These are phyloP conservation scores for Iris pallida DNA, from an alignment of 116 monocot genomes.

Conservation along the genomic window DNA sequence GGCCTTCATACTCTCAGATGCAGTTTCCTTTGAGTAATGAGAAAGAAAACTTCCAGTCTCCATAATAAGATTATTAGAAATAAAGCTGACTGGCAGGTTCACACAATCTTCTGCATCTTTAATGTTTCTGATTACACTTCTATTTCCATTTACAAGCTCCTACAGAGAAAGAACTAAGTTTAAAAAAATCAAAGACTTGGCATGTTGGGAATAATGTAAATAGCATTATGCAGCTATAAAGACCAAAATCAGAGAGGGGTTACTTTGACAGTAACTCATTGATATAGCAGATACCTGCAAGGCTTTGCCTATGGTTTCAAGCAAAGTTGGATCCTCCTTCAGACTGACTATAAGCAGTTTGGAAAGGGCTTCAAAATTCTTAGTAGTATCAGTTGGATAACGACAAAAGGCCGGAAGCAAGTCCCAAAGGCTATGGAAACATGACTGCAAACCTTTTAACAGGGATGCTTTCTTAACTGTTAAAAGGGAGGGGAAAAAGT, in stretches of 20 bases:
- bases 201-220: not conserved
- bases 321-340: conserved; percentile 50
- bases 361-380: conserved; percentile 49
- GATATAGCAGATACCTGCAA: conserved; percentile 46
- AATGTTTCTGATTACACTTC: conserved; percentile 18
- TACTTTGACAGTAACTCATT: not conserved
- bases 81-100: conserved; percentile 6
- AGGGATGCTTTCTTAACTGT: conserved; percentile 39
- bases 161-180: conserved; percentile 16
- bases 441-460: conserved; percentile 27
- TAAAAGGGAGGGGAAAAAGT: conserved; percentile 7
- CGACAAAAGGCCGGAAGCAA: conserved; percentile 87
- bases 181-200: not conserved
- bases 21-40: conserved; percentile 43
- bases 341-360: conserved; percentile 33
- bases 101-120: conserved; percentile 12
- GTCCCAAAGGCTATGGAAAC: conserved; percentile 50
- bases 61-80: conserved; percentile 12
- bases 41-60: conserved; percentile 9
- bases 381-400: conserved; percentile 50
- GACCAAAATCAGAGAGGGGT: not conserved
- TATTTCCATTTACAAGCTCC: conserved; percentile 72
- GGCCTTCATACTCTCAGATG: conserved; percentile 52
- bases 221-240: not conserved
- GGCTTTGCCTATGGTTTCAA: conserved; percentile 42